Base-by-base conservation (phyloP, 495 filamentous ascomycete species). In the Bathelium albidoporum region DNA sequence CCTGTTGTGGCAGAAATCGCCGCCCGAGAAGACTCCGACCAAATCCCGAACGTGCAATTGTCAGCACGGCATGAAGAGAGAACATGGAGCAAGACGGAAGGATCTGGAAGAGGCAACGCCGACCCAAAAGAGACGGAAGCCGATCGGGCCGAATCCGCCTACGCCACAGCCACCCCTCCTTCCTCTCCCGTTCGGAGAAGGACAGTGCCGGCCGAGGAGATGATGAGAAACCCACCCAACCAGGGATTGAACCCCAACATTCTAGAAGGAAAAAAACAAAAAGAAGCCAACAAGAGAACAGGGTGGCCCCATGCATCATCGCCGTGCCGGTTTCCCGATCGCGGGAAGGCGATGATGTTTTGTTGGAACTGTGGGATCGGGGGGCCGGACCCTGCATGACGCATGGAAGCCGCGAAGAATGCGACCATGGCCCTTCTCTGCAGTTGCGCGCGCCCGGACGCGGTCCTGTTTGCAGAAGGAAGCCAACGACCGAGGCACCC, bases 341-440 rank as follows among this genome's bases (percentile, higher is more conserved):
- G 49, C 29, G 16, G 49, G 16, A 55, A 18, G 20, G 20, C 3
- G 43, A 20, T n/a, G n/a, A n/a, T n/a, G n/a, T n/a, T n/a, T n/a
- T n/a, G n/a, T n/a, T n/a, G n/a, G n/a, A n/a, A n/a, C n/a, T n/a
- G 20, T 49, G 43, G n/a, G 18, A 49, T 3, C 9, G 11, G 20
- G n/a, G 18, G 18, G 20, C 18, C 43, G 11, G 10, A 20, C 43
- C 10, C 49, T 55, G 49, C 49, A 55, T 55, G 49, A 55, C 49
- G 49, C 49, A 55, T 55, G 49, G 49, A 55, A 55, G 49, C 4
- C 49, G 22, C 49, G 22, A 55, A 55, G 49, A 55, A 28, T n/a
- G 34, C 34, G 5, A 5, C 34, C 34, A 39, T n/a, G n/a, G n/a
- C n/a, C n/a, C n/a, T n/a, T n/a, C n/a, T n/a, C n/a, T n/a, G n/a